These are phyloP conservation scores for Botrytis deweyae DNA, from an alignment of 2,329 filamentous ascomycete species.

Conservation along the genomic window DNA sequence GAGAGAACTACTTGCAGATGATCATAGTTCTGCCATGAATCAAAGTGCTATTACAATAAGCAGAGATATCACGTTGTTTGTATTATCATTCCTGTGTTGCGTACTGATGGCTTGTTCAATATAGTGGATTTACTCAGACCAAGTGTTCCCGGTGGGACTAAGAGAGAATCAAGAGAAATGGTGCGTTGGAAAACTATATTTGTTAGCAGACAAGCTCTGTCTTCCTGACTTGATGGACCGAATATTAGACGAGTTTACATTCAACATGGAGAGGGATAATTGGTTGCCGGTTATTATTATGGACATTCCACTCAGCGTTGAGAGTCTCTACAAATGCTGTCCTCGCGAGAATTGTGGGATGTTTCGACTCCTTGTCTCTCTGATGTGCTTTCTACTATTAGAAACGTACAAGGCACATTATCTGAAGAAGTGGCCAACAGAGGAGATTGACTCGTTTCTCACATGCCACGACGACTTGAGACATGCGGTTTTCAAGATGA, in stretches of 20 bases:
- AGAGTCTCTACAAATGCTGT: neutral
- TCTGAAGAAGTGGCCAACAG: neutral
- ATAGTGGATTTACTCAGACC: conserved; percentile 21
- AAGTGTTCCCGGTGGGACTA: neutral
- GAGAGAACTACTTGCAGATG: neutral
- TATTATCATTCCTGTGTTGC: neutral
- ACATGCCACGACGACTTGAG: neutral
- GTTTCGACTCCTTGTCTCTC: neutral
- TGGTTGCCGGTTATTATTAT: neutral
- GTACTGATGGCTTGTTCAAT: neutral
- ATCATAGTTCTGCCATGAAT: neutral
- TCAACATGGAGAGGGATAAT: neutral
- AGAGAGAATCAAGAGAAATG: fast-evolving
- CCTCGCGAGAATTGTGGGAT: neutral
- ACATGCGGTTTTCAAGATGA: neutral
- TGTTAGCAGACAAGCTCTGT: conserved; percentile 13
- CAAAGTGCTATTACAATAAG: neutral
- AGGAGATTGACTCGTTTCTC: neutral
- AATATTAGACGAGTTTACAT: neutral
- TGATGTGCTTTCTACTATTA: neutral
- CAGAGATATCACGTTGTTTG: neutral
- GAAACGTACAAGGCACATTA: fast-evolving
- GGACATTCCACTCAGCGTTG: neutral
- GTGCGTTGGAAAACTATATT: neutral
- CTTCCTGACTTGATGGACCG: neutral